Evolutionary conservation across 345 rosid genomes (phyloP), one percentile per base, ranked within the genome.

Genomic region (Salix arbutifolia): DNA sequence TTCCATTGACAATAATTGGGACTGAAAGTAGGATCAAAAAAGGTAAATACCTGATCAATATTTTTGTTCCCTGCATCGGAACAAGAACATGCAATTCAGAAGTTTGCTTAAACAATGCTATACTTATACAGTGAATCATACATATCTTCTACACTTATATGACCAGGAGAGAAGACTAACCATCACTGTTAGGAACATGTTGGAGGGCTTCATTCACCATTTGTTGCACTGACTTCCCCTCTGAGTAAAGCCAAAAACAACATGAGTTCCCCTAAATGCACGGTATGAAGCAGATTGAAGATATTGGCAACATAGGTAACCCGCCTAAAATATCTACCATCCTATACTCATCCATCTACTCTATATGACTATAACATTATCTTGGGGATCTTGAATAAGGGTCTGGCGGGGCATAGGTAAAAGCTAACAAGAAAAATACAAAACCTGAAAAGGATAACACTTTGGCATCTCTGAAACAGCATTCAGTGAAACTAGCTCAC

Each of bases 181-280:
- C 95, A 73, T 88, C 87, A 69, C 73, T 84, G 79, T 93, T 96
- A 44, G 98, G 97, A 79, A 93, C 91, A 76, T 69, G 97, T 85
- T 56, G 88, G 83, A 96, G 97, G 71, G 99, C 97, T 84, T 96
- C 98, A 76, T 92, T 75, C 79, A 94, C 99, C 99, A 96, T 96
- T 84, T 96, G 88, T 87, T 96, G 90, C 76, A 96, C 98, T 4
- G 99, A 89, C 78, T 93, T 94, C 76, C 99, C 99, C 82, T 96
- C 99, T 96, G 94, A 38, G 65, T 61, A 78, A 78, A 35, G 81
- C 71, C 70, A 65, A 76, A 74, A 56, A 67, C 10, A 76, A 68
- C 46, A 75, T 67, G 62, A 82, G 67, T 66, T 61, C 30, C 64
- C 73, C 33, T 60, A 68, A 73, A 76, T 53, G 21, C n/a, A 56